phyloP scores from a whole-genome alignment of 768 basidiomycete genomes.

The Pisolithus tinctorius region DNA sequence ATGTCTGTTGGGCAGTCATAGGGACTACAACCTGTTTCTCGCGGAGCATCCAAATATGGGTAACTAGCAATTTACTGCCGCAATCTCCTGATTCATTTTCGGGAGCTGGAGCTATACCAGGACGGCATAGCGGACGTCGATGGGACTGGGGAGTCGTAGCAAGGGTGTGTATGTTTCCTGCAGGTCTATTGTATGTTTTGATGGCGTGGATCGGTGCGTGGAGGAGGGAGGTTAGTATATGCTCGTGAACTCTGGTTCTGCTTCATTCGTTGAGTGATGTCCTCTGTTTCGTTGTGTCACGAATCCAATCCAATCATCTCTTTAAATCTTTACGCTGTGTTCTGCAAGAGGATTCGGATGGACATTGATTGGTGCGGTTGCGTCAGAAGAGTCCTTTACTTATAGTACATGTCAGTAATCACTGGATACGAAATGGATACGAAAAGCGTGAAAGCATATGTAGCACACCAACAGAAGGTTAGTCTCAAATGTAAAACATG shows the following conservation, averaged over 20 bases:
- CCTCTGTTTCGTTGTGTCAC: too few relatives aligned
- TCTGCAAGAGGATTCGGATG: too few relatives aligned
- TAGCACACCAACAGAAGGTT: neutral
- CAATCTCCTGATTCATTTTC: slow-evolving; percentile 4
- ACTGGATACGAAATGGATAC: too few relatives aligned
- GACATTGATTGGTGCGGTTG: too few relatives aligned
- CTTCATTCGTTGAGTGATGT: neutral
- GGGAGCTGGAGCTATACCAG: neutral
- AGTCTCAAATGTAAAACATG: slow-evolving; percentile 69
- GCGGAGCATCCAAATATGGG: slow-evolving; percentile 88
- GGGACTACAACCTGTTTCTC: slow-evolving; percentile 83
- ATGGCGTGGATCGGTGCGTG: slow-evolving; percentile 66
- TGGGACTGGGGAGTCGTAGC: slow-evolving; percentile 81
- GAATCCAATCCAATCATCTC: too few relatives aligned
- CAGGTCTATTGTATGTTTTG: slow-evolving; percentile 65
- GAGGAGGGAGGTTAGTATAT: slow-evolving; percentile 29
- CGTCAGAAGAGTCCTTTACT: neutral
- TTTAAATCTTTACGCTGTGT: too few relatives aligned
- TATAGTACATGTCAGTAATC: neutral
- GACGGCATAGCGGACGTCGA: slow-evolving; percentile 41
- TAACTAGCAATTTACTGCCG: slow-evolving; percentile 74
- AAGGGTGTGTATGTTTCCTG: slow-evolving; percentile 64
- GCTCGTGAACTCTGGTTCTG: slow-evolving; percentile 9
- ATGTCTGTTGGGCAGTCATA: slow-evolving; percentile 86
- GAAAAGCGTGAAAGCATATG: neutral